These are phyloP conservation scores for Boletus rufocinnamomeus DNA, from an alignment of 768 basidiomycete genomes.

Conservation along the genomic window DNA sequence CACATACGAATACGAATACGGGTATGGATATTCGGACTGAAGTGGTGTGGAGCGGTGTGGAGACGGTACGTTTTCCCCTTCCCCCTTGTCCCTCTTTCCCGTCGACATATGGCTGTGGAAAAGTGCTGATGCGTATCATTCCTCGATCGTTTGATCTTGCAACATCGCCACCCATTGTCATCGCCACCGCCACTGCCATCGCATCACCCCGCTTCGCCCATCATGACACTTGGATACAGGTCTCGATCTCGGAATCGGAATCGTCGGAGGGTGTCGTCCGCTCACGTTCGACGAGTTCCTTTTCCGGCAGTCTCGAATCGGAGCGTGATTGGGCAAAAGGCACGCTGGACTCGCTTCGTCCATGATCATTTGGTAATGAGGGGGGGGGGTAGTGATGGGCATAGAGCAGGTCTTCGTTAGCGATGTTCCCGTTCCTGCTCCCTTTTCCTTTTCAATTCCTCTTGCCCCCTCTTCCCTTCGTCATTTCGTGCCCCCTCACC, in stretches of 20 bases:
- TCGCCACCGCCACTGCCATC: no score
- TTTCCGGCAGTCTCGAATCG: neutral
- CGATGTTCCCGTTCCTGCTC: neutral
- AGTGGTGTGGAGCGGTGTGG: neutral
- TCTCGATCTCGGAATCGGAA: neutral
- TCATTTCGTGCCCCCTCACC: neutral
- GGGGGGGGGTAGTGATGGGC: neutral
- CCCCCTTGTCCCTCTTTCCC: no score
- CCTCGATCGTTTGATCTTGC: neutral
- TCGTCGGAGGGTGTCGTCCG: neutral
- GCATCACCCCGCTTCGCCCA: no score
- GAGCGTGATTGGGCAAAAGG: neutral
- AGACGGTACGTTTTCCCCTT: neutral
- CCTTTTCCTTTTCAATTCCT: neutral
- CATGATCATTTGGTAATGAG: neutral
- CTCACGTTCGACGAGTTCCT: neutral
- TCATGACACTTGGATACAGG: neutral
- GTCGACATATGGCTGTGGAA: no score
- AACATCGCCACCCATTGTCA: neutral
- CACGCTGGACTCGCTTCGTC: neutral
- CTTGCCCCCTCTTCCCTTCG: neutral
- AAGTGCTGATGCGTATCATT: neutral
- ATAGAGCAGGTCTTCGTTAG: neutral
- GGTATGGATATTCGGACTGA: neutral
- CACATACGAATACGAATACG: neutral